Base-by-base conservation (phyloP, 495 filamentous ascomycete genomes). In the Niebla homalea region DNA sequence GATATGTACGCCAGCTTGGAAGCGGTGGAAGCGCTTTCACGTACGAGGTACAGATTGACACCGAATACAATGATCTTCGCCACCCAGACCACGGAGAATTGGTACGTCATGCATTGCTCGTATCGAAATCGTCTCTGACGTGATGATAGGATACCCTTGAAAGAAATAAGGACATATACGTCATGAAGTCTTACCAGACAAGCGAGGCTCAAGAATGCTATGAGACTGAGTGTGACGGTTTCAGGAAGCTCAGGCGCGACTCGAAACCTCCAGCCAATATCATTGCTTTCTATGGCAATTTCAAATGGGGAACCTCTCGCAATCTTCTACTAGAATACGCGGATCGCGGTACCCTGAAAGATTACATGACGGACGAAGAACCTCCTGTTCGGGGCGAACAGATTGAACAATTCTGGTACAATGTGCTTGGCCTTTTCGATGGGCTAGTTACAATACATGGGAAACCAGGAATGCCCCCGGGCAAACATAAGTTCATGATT, bases 301-400 rank as follows among this genome's bases (percentile, higher is more conserved):
- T 65, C 51, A 62, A 57, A 42, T 62, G 70, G 20, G 51, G 60
- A 22, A 60, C 49, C 4, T 60, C 57, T 0, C 70, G 59, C 48
- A 66, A 70, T 48, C 53, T 75, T 0, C 54, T 76, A 26, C 57
- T 76, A 3, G 71, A 75, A 52, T 72, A 64, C 55, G 70, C 65
- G 3, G 65, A 73, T 46, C 48, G 55, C 26, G 71, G 70, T 10
- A 64, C 61, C 15, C 56, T 75, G n/a, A 62, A 65, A 22, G 53
- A 68, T 14, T 73, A 61, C 48, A 64, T 72, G 48, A 40, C 55
- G 37, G 57, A 20, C 7, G 59, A 51, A 16, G 37, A 48, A 5
- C 58, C 62, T 21, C 68, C 67, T 1, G 44, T 49, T 12, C 62
- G 48, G 20, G 55, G 49, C 23, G 51, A 56, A 21, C 67, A 72